phyloP scores from a whole-genome alignment of 345 rosid genomes.

The Moricandia moricandioides region DNA sequence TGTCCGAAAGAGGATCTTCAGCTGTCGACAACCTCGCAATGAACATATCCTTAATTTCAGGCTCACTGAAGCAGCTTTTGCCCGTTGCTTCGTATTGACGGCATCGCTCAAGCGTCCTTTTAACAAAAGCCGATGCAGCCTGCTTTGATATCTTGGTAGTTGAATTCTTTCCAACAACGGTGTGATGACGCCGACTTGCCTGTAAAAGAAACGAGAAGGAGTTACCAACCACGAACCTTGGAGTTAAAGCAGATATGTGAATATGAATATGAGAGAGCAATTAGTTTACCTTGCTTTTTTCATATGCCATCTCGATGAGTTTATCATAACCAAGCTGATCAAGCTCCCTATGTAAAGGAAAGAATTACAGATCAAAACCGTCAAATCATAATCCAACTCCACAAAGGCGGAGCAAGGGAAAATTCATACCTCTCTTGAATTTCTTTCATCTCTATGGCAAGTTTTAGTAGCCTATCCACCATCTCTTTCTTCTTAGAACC shows the following conservation, averaged over 20 bases:
- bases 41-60: conserved; percentile 61
- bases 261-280: not conserved
- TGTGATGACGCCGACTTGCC: conserved; percentile 63
- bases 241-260: not conserved
- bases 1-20: conserved; percentile 45
- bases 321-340: conserved; percentile 70
- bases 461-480: conserved; percentile 55
- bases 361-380: not conserved
- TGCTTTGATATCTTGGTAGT: conserved; percentile 75
- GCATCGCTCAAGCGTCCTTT: conserved; percentile 60
- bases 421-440: conserved; percentile 62
- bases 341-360: conserved; percentile 54
- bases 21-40: conserved; percentile 44
- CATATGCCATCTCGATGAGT: conserved; percentile 75
- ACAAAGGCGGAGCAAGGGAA: conserved; percentile 4
- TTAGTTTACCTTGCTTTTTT: conserved; percentile 65
- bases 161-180: conserved; percentile 68
- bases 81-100: conserved; percentile 70
- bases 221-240: conserved; percentile 10
- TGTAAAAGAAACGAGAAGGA: conserved; percentile 29
- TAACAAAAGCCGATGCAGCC: conserved; percentile 74
- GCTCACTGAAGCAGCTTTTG: conserved; percentile 84
- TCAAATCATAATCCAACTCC: conserved; percentile 8
- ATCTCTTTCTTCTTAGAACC: conserved; percentile 61
- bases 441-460: conserved; percentile 57